Evolutionary conservation across 345 rosid species (phyloP).

Genomic region (Rhodamnia rubescens): DNA sequence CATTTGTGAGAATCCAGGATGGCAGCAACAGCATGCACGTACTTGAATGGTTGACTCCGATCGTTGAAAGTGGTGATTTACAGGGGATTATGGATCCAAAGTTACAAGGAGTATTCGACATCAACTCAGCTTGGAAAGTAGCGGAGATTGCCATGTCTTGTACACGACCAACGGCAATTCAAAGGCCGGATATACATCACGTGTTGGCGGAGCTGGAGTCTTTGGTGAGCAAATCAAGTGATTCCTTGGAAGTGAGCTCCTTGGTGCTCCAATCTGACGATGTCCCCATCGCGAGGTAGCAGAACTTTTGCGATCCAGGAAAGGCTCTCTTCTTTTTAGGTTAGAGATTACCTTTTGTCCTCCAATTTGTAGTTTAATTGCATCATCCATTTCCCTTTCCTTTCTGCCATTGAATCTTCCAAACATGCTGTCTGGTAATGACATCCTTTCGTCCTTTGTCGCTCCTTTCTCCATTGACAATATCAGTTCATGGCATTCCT

Average conservation of each 20-base stretch:
- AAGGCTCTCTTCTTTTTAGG: neutral
- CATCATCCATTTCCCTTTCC: neutral
- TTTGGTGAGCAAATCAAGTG: neutral
- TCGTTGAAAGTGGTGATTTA: slow-evolving; percentile 26
- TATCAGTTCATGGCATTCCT: neutral
- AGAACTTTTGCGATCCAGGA: neutral
- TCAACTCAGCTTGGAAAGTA: slow-evolving; percentile 30
- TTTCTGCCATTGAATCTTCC: neutral
- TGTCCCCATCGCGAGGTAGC: neutral
- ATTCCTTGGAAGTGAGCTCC: neutral
- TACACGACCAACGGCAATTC: slow-evolving; percentile 11
- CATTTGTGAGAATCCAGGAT: slow-evolving; percentile 13
- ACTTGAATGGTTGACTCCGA: slow-evolving; percentile 23
- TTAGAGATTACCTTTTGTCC: neutral
- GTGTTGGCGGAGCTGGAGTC: slow-evolving; percentile 31
- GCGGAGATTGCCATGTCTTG: slow-evolving; percentile 33
- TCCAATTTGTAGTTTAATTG: neutral
- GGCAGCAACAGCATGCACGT: slow-evolving; percentile 11
- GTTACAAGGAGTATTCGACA: slow-evolving; percentile 13
- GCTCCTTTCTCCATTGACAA: neutral
- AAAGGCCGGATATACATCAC: slow-evolving; percentile 29
- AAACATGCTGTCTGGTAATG: neutral
- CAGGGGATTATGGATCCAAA: slow-evolving; percentile 25
- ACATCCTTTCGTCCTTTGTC: neutral
- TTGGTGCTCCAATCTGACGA: neutral